Percentiles rank a stretch among this genome's conserved stretches.
Conservation (phyloP, 306 rosid species). For the Cicer cuneatum region DNA sequence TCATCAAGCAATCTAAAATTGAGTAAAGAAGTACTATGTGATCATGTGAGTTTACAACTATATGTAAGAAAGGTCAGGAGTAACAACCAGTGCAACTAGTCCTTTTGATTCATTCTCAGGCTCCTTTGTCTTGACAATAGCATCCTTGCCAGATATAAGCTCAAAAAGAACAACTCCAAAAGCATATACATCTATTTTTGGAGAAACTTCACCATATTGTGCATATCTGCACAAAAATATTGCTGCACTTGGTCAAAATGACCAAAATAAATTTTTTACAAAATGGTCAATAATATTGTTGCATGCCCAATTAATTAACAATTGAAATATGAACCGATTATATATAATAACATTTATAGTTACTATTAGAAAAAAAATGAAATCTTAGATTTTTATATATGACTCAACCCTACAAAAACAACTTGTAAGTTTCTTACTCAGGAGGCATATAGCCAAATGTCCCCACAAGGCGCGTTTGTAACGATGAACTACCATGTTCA, state of each 20-base stretch:
- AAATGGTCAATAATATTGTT: not conserved
- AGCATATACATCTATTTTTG: constrained; percentile 75
- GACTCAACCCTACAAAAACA: no score
- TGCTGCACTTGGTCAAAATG: constrained; percentile 28
- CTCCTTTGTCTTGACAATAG: constrained; percentile 64
- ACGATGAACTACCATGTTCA: constrained; percentile 63
- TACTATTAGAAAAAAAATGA: no score
- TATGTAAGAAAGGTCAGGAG: constrained; percentile 12
- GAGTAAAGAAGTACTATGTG: not conserved
- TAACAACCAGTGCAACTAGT: constrained; percentile 69
- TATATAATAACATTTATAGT: no score
- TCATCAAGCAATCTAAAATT: constrained; percentile 30
- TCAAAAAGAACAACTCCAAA: constrained; percentile 78
- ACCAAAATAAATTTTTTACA: no score
- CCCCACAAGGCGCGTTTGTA: constrained; percentile 75
- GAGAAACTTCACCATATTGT: constrained; percentile 69
- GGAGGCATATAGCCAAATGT: constrained; percentile 86
- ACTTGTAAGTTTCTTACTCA: constrained; percentile 54
- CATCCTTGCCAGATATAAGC: constrained; percentile 67
- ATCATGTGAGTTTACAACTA: not conserved
- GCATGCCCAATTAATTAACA: not conserved
- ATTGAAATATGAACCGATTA: not conserved
- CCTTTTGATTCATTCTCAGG: constrained; percentile 60
- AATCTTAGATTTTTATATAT: no score
- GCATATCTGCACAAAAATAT: constrained; percentile 59